Evolutionary conservation across 129 eudicot genomes (phyloP), one percentile per base, ranked within the genome.

Genomic region (Pittosporum tobira): DNA sequence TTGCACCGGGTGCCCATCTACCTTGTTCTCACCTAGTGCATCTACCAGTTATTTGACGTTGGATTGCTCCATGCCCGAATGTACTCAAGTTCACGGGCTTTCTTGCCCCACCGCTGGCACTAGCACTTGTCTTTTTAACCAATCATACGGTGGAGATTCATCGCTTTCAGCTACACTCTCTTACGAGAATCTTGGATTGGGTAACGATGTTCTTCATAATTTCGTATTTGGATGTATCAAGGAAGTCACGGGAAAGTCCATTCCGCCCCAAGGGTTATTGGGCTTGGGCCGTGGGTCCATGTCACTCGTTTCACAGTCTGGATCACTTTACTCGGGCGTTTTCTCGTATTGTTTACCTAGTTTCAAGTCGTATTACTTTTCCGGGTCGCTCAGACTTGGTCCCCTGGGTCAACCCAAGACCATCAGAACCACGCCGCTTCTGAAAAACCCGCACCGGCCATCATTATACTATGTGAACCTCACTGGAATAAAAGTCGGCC

Each of bases 261-360:
- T 90, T 51, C 94, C 91, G 38, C 94, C 96, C 45, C 99, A 93
- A 65, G 99, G 96, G 63, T 58, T 87, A 21, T 60, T 93, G 76
- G 99, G 99, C 47, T 49, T 93, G 71, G 91, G 99, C 25, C 83
- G 91, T 38, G 96, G 99, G 23, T 42, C 99, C 51, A 51, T 84
- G 67, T 91, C 99, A 2, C 31, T 93, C 6, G 67, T 87, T 36
- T 71, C 96, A 0, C 99, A 93, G 68, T 69, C 99, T 14, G 77
- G 78, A 40, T 61, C 83, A 0, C 65, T 71, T 9, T 90, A 82
- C 64, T 73, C 75, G 0, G 89, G 95, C 9, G 66, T 83, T 0
- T 93, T 93, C 77, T 87, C 96, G 4, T 93, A 91, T 30, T 91
- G 96, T 45, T 63, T 93, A n/a, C 96, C 99, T 1, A 93, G 99